phyloP scores from a whole-genome alignment of 1,284 basidiomycete species.

The Cryptococcus sp. region DNA sequence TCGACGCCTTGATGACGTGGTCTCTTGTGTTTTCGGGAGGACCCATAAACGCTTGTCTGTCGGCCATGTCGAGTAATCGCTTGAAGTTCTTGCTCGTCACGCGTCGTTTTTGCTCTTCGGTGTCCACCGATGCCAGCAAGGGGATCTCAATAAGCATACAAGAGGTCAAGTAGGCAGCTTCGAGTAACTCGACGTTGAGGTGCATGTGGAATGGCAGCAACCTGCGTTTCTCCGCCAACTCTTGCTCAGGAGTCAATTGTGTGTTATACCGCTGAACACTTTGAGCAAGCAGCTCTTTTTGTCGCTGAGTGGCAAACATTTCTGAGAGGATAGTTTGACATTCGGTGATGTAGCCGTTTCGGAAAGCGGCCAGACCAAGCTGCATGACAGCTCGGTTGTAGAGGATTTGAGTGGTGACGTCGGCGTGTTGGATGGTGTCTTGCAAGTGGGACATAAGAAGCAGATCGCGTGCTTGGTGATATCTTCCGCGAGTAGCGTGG shows the following conservation, averaged over 20 bases:
- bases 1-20: conserved; percentile 99
- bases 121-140: conserved; percentile 87
- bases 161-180: conserved; percentile 95
- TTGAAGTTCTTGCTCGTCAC: conserved; percentile 94
- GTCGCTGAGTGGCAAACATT: conserved; percentile 92
- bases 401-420: conserved; percentile 95
- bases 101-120: conserved; percentile 88
- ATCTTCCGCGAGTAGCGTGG: conserved; percentile 94
- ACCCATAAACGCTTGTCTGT: conserved; percentile 96
- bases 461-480: conserved; percentile 97
- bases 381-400: conserved; percentile 98
- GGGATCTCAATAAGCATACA: conserved; percentile 99
- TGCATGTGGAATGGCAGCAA: conserved; percentile 99
- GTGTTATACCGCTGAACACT: conserved; percentile 89
- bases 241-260: conserved; percentile 84
- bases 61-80: conserved; percentile 92
- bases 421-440: conserved; percentile 91
- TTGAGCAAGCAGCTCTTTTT: conserved; percentile 96
- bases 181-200: conserved; percentile 96
- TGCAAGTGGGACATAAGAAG: conserved; percentile 98
- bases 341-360: conserved; percentile 91
- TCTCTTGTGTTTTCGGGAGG: conserved; percentile 98
- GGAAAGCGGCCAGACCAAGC: conserved; percentile 94
- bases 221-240: conserved; percentile 91
- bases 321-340: conserved; percentile 90